Base-by-base conservation (phyloP, 2,329 filamentous ascomycete genomes). In the Aspergillus candidus region DNA sequence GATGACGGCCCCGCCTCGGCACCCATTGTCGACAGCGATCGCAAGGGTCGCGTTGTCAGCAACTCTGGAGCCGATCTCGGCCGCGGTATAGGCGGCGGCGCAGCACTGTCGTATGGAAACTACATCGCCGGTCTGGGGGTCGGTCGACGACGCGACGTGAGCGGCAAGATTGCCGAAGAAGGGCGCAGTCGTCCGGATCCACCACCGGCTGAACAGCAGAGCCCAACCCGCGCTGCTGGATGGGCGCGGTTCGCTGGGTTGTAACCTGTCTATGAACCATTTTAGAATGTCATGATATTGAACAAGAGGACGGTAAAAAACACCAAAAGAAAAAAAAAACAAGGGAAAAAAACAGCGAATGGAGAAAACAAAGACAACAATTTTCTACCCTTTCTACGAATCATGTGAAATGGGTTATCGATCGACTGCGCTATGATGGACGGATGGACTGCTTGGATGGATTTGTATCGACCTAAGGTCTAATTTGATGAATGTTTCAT, bases 161-260 rank as follows among this genome's bases (percentile, higher is more conserved):
- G 70, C 44, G 71, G 70, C 2, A 72, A 72, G 43, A 54, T 72
- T 11, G 70, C 66, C 0, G 71, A 73, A 46, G 71, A 73, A 58
- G 70, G 71, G 4, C 60, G 70, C 17, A 59, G 64, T 13, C 59
- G 61, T 8, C 56, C 47, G 14, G 47, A 42, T 37, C 48, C 49
- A 38, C 52, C 51, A 12, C 44, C 50, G 40, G 41, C 48, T 11
- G 52, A 49, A 36, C 43, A 47, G 41, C 27, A 48, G 53, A 47
- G 44, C 1, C 52, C 59, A 2, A 54, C 54, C 43, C 61, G 66
- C 17, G 68, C 69, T 43, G 69, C 70, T 31, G 70, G 70, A 34
- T 72, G 70, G 70, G 68, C 70, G 32, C 60, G 70, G 8, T 73
- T 71, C 51, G 70, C 69, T 14, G 70, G 70, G 4, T 55, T 72